Percentiles rank a stretch among this genome's conserved stretches.
Conservation (phyloP, 75 land plant species). For the Sequoia sempervirens region DNA sequence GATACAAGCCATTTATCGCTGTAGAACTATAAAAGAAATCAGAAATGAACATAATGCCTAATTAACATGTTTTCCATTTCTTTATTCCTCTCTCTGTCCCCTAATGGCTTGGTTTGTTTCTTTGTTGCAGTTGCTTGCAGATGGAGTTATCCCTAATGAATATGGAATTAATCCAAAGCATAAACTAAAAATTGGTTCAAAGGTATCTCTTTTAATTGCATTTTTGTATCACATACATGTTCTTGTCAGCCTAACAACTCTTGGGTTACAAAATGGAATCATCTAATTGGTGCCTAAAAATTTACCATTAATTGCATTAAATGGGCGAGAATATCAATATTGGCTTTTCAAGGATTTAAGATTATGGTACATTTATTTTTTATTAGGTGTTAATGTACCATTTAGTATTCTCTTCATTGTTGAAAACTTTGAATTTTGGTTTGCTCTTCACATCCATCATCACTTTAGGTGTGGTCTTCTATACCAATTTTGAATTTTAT, state of each 20-base stretch:
- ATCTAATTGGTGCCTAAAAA: not conserved
- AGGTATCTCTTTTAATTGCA: conserved; percentile 44
- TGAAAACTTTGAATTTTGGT: not conserved
- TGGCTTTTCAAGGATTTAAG: not conserved
- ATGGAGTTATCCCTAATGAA: conserved; percentile 98
- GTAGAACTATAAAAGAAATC: not conserved
- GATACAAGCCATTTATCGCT: not conserved
- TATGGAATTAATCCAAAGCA: conserved; percentile 98
- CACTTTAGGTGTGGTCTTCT: not conserved
- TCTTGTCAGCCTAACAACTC: not conserved
- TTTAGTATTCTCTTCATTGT: not conserved
- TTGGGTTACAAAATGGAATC: not conserved
- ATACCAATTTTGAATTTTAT: no score
- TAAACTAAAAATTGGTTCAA: conserved; percentile 96
- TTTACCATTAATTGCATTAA: not conserved
- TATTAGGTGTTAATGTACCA: not conserved
- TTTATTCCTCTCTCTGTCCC: not conserved
- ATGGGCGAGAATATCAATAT: not conserved
- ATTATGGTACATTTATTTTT: not conserved
- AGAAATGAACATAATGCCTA: not conserved
- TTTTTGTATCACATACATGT: not conserved
- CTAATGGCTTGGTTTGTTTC: conserved; percentile 8
- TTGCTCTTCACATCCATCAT: not conserved
- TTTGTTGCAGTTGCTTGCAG: conserved; percentile 80
- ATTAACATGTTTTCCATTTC: not conserved